Percentiles rank a stretch among this genome's conserved stretches.
These are phyloP conservation scores for Cladophialophora psammophila DNA, from an alignment of 2,329 filamentous ascomycete genomes.

Conservation along the genomic window DNA sequence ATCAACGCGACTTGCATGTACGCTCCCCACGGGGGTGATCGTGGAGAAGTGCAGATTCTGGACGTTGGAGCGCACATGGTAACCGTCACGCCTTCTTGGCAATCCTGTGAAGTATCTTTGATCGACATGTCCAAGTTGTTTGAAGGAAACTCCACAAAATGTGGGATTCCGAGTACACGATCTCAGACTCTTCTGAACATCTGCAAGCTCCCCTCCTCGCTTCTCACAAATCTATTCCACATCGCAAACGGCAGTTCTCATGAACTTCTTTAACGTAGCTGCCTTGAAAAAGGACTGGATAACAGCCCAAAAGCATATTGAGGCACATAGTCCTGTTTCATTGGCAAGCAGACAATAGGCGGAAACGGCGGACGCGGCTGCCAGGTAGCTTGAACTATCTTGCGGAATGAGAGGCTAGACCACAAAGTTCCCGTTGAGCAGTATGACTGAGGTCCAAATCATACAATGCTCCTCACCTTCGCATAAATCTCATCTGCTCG, in stretches of 20 bases:
- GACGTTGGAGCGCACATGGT: background rate
- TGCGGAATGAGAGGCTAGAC: background rate
- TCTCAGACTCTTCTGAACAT: background rate
- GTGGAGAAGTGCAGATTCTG: background rate
- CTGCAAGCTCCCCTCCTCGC: background rate
- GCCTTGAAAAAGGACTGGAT: no score
- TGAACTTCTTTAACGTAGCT: no score
- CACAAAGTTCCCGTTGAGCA: background rate
- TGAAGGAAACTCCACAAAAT: background rate
- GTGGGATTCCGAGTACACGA: background rate
- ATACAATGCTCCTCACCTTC: background rate
- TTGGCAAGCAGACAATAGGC: background rate
- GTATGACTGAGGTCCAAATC: background rate
- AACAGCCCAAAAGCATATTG: no score
- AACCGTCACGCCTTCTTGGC: background rate
- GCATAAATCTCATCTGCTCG: background rate
- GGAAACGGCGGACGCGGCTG: background rate
- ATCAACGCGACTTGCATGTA: background rate
- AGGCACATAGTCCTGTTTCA: background rate
- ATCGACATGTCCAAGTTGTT: background rate
- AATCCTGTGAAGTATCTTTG: background rate
- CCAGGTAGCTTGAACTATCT: background rate
- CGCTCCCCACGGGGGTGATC: background rate
- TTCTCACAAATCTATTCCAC: background rate
- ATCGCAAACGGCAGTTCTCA: no score